A percentile compares a stretch with the other conserved stretches of the same genome.
These are phyloP conservation scores for Endocarpon pusillum DNA, from an alignment of 495 filamentous ascomycete species.

Conservation along the genomic window DNA sequence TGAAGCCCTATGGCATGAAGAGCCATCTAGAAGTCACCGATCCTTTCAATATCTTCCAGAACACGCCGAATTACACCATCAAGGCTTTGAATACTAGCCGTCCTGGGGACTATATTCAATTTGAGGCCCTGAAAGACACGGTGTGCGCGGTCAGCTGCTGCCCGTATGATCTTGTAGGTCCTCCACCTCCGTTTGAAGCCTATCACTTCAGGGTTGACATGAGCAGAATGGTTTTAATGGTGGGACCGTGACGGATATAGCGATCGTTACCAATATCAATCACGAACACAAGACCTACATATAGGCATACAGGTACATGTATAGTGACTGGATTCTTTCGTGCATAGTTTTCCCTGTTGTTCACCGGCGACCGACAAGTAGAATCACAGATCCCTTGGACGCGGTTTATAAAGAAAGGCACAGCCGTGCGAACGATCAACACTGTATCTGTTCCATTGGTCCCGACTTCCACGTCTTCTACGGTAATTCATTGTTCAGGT, in stretches of 20 bases:
- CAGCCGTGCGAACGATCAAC: too few relatives aligned
- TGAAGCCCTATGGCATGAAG: conserved; percentile 14
- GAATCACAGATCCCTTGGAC: too few relatives aligned
- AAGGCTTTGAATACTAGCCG: conserved; percentile 17
- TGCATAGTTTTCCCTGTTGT: too few relatives aligned
- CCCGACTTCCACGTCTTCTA: too few relatives aligned
- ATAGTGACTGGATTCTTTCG: too few relatives aligned
- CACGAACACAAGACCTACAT: too few relatives aligned
- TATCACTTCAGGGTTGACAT: not conserved
- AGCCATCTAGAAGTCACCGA: conserved; percentile 17
- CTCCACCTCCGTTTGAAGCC: not conserved
- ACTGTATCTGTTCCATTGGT: too few relatives aligned
- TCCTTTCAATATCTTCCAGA: conserved; percentile 23
- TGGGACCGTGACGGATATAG: conserved; percentile 19
- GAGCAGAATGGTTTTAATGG: conserved; percentile 18
- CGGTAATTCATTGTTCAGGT: too few relatives aligned
- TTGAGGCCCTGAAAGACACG: conserved; percentile 19
- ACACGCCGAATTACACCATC: conserved; percentile 21
- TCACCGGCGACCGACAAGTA: too few relatives aligned
- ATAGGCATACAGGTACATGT: too few relatives aligned
- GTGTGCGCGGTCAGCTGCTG: conserved; percentile 20
- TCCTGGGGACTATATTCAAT: conserved; percentile 22
- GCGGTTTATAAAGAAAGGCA: too few relatives aligned
- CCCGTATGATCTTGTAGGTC: conserved; percentile 18
- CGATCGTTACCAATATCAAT: conserved; percentile 11